phyloP scores from a whole-genome alignment of 1,139 yeast genomes.

The Taiozyma sp. region DNA sequence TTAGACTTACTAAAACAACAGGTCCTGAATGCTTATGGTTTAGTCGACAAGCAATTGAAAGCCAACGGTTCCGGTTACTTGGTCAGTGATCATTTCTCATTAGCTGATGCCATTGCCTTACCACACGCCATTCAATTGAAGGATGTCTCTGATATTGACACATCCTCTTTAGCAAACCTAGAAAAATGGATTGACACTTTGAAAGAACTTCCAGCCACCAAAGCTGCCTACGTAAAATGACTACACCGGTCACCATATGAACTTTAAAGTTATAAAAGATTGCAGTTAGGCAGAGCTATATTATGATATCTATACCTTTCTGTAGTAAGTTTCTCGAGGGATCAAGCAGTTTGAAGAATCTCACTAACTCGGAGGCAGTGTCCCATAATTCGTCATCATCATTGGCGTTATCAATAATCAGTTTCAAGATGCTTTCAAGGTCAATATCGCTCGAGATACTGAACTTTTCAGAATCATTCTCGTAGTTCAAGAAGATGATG shows the following conservation, averaged over 20 bases:
- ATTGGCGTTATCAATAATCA: constrained; percentile 26
- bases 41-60: constrained; percentile 40
- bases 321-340: constrained; percentile 17
- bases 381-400: constrained; percentile 41
- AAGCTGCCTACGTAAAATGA: constrained; percentile 8
- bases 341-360: constrained; percentile 42
- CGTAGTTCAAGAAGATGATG: constrained; percentile 40
- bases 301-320: constrained; percentile 8
- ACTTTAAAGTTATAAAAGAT: not conserved
- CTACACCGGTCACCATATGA: not conserved
- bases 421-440: constrained; percentile 30
- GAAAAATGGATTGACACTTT: constrained; percentile 36
- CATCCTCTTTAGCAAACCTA: constrained; percentile 31
- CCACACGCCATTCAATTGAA: constrained; percentile 29
- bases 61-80: constrained; percentile 39
- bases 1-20: constrained; percentile 32
- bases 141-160: constrained; percentile 28
- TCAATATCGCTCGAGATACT: constrained; percentile 26
- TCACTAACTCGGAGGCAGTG: constrained; percentile 40
- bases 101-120: constrained; percentile 45
- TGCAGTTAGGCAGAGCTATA: not conserved
- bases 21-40: constrained; percentile 42
- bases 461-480: not conserved
- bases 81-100: constrained; percentile 48
- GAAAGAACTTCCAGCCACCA: constrained; percentile 31